A percentile compares a stretch with the other conserved stretches of the same genome.
phyloP scores from a whole-genome alignment of 345 rosid genomes.

The Acer yangbiense region DNA sequence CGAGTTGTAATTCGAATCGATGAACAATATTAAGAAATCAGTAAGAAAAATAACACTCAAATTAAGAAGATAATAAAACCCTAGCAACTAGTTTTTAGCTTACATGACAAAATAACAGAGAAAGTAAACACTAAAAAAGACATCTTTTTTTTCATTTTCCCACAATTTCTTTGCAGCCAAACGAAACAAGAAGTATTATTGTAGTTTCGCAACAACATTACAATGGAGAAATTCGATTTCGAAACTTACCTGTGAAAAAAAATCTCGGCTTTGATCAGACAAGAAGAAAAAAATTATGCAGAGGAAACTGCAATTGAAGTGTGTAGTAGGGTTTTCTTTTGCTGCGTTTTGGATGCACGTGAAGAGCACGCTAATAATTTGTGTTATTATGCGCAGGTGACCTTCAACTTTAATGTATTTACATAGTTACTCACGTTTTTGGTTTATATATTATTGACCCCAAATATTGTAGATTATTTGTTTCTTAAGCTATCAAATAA shows the following conservation, averaged over 20 bases:
- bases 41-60: neutral
- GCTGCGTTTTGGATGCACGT: neutral
- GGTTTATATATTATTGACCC: neutral
- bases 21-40: neutral
- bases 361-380: neutral
- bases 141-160: neutral
- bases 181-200: neutral
- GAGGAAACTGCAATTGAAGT: neutral
- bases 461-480: neutral
- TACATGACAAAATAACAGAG: neutral
- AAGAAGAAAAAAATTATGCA: neutral
- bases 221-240: neutral
- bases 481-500: neutral
- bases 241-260: conserved; percentile 8
- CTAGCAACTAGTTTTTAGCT: neutral
- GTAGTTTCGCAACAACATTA: neutral
- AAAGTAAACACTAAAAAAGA: neutral
- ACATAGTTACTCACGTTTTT: neutral
- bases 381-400: neutral
- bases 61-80: neutral
- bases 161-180: neutral
- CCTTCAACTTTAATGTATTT: neutral
- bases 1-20: neutral
- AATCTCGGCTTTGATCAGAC: neutral
- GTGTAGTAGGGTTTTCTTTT: neutral